These are phyloP conservation scores for Drechslerella stenobrocha DNA, from an alignment of 2,329 filamentous ascomycete species.

Conservation along the genomic window DNA sequence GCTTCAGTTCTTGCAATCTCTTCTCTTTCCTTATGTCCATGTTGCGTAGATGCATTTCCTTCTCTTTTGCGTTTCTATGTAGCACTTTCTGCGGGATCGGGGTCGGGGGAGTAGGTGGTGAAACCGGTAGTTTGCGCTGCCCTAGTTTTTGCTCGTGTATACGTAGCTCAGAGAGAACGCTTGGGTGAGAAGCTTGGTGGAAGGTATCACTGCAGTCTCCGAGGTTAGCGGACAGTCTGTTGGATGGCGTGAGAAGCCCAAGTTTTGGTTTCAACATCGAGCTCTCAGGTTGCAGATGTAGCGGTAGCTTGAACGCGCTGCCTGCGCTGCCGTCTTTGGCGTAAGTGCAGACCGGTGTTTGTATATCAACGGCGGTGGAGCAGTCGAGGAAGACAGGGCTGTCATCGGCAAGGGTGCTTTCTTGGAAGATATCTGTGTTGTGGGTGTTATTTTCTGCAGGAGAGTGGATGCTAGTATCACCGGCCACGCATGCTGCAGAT, in stretches of 20 bases:
- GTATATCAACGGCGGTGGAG: neutral
- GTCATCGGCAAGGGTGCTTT: neutral
- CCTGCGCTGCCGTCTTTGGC: neutral
- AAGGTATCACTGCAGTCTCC: neutral
- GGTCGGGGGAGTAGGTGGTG: neutral
- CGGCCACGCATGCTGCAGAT: too few species aligned
- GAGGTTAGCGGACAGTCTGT: too few species aligned
- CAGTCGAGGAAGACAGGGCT: neutral
- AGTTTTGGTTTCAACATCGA: neutral
- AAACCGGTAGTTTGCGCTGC: neutral
- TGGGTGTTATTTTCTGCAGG: too few species aligned
- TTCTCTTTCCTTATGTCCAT: neutral
- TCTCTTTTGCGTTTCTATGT: slow-evolving; percentile 32
- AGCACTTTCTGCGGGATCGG: slow-evolving; percentile 31
- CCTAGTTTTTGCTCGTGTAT: neutral
- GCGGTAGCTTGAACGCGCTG: neutral
- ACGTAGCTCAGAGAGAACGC: neutral
- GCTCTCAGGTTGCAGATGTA: neutral
- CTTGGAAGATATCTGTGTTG: too few species aligned
- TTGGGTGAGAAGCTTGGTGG: neutral
- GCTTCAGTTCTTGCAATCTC: slow-evolving; percentile 19
- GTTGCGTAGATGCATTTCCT: neutral
- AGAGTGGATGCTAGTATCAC: too few species aligned
- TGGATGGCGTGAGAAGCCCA: neutral
- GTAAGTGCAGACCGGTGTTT: neutral